These are phyloP conservation scores for Aspergillus ustus DNA, from an alignment of 2,329 filamentous ascomycete species.

Conservation along the genomic window DNA sequence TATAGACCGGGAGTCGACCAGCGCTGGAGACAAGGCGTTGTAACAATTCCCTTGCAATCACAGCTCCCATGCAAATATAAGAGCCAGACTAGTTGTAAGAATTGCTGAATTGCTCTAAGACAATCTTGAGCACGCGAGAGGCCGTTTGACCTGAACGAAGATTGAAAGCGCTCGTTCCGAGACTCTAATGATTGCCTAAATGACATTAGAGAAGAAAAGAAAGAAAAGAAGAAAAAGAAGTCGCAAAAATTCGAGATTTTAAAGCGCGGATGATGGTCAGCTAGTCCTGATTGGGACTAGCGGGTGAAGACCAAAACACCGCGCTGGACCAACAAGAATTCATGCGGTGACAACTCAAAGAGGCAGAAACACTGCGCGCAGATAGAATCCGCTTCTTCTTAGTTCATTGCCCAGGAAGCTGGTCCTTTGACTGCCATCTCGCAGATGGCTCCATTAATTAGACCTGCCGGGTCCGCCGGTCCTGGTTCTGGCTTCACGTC, in stretches of 20 bases:
- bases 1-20: not conserved
- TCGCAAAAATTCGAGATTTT: slow-evolving; percentile 34
- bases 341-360: slow-evolving; percentile 35
- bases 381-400: slow-evolving; percentile 5
- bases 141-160: slow-evolving; percentile 85
- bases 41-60: slow-evolving; percentile 56
- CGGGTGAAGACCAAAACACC: slow-evolving; percentile 24
- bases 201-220: slow-evolving; percentile 61
- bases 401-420: slow-evolving; percentile 4
- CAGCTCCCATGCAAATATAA: slow-evolving; percentile 58
- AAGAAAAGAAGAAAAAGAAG: slow-evolving; percentile 44
- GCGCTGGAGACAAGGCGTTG: slow-evolving; percentile 32
- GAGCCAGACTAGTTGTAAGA: slow-evolving; percentile 72
- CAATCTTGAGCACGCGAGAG: slow-evolving; percentile 98
- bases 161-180: slow-evolving; percentile 85
- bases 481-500: slow-evolving; percentile 29
- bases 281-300: slow-evolving; percentile 41
- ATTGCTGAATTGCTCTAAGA: slow-evolving; percentile 80
- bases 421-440: not conserved
- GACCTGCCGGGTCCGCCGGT: slow-evolving; percentile 35
- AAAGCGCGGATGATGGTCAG: slow-evolving; percentile 28
- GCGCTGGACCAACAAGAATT: slow-evolving; percentile 37
- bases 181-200: slow-evolving; percentile 99
- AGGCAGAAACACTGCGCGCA: slow-evolving; percentile 26
- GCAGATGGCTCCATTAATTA: slow-evolving; percentile 46